Evolutionary conservation across 208 protist species (phyloP).

Genomic region (Borovskyia barvae): DNA sequence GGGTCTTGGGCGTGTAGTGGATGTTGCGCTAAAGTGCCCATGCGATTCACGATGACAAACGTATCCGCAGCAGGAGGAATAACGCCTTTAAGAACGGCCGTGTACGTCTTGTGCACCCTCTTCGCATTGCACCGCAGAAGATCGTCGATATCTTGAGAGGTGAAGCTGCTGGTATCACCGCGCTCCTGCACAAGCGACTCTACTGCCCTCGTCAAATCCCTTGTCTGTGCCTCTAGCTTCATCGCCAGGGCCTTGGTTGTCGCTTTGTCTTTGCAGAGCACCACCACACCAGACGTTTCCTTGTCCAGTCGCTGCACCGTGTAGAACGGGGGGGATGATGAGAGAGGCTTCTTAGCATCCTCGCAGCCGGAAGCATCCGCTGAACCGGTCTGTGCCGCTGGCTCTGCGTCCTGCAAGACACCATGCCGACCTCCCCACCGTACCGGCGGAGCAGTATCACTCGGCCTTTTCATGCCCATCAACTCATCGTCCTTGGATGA

Average conservation of each 20-base stretch:
- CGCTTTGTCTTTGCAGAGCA: constrained; percentile 23
- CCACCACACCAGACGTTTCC: constrained; percentile 82
- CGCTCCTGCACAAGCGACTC: constrained; percentile 11
- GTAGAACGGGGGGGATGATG: no score
- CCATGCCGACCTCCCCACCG: no score
- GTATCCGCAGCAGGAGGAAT: constrained; percentile 18
- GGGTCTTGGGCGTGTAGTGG: background rate
- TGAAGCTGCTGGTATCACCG: background rate
- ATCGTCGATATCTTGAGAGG: constrained; percentile 22
- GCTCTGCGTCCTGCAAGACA: no score
- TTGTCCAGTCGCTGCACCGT: constrained; percentile 86
- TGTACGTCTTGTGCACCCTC: constrained; percentile 57
- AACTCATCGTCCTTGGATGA: no score
- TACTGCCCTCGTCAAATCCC: constrained; percentile 7
- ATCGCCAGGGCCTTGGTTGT: constrained; percentile 35
- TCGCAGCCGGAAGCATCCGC: no score
- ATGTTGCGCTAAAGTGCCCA: constrained; percentile 48
- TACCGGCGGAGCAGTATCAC: no score
- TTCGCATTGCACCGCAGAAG: constrained; percentile 26
- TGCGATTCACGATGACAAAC: constrained; percentile 50
- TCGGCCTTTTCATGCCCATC: no score
- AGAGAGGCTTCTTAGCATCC: no score
- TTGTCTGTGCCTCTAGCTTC: constrained; percentile 58
- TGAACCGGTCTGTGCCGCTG: no score
- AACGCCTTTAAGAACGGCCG: constrained; percentile 46